Base-by-base conservation (phyloP, 441 rosid genomes). In the Syzygium syzygioides region DNA sequence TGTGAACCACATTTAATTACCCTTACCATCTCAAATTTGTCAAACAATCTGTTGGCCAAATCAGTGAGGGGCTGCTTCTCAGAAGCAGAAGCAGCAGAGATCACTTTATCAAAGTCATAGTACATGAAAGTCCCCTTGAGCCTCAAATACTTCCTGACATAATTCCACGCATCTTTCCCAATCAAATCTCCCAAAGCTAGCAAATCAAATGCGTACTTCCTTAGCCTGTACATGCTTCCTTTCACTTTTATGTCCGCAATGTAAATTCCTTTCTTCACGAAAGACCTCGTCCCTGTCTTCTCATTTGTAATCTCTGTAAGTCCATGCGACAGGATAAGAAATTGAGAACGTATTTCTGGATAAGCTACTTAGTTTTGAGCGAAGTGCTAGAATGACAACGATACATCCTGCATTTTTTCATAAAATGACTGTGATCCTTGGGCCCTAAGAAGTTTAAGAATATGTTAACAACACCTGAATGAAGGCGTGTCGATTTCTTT, bases 101-200 rank as follows among this genome's bases (percentile, higher is more conserved):
- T 96, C 83, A 96, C 92, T 62, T 93, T 95, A 93, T 98, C 99
- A 87, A 96, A 94, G 92, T 98, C 98, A 12, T 93, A 96, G 93
- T 95, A 93, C 95, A 98, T 93, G 91, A 93, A 88, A 7, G 98
- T 96, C 66, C 96, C 94, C 87, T 98, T 98, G 88, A 96, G 93
- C 90, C 98, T 94, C 91, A 96, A 90, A 87, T 96, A 96, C 92
- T 92, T 96, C 91, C 93, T 93, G 14, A 97, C 97, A 92, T 97
- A 96, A 91, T 95, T 96, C 90, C 94, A 91, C 7, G 96, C 96
- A 59, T 95, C 98, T 19, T 95, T 95, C 92, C 96, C 97, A 62
- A 97, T 94, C 95, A 98, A 91, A 92, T 96, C 99, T 85, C 91
- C 99, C 98, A 96, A 91, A 20, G 99, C 98, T 41, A 95, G 90